Base-by-base conservation (phyloP, 495 filamentous ascomycete genomes). In the Trypethelium eluteriae region DNA sequence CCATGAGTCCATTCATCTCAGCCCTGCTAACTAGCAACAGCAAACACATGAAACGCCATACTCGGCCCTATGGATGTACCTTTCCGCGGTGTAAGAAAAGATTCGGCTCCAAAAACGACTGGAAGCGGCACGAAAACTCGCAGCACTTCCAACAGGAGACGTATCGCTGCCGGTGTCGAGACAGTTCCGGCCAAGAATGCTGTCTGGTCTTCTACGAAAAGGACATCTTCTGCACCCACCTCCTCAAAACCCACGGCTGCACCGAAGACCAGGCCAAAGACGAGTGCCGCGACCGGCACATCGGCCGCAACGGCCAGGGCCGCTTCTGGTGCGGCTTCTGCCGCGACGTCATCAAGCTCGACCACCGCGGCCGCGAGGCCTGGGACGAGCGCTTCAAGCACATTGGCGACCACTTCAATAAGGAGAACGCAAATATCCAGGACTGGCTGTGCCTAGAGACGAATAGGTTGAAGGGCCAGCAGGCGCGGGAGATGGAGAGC, bases 311-410 rank as follows among this genome's bases (percentile, higher is more conserved):
- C 66, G 84, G 81, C 44, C 84, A 89, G 66, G 76, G 78, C 16
- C 81, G 83, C 5, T 96, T 93, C 75, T 96, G 92, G 92, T 98
- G 93, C 70, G 93, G 93, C 0, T 96, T 96, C 72, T 96, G 93
- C 73, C 73, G 75, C 44, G 73, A 76, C 12, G 80, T 86, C 6
- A 79, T 92, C 11, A 72, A 78, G 16, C 79, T 92, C 14, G 75
- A 81, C 46, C 80, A 79, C 18, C 76, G 79, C 7, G 84, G 84
- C 0, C 69, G 81, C 2, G 83, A 81, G 16, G 88, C 86, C 0
- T 86, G 84, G 82, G 85, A 89, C 64, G 88, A 91, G 73, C 81
- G 93, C 3, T 93, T 92, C 72, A 85, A 94, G 72, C 93, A 98
- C 75, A 93, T 96, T 59, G 92, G 92, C 68, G 79, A 86, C 63